Evolutionary conservation across 139 green algal species (phyloP), one percentile per base, ranked within the genome.

Genomic region (Picochlorum sp.): DNA sequence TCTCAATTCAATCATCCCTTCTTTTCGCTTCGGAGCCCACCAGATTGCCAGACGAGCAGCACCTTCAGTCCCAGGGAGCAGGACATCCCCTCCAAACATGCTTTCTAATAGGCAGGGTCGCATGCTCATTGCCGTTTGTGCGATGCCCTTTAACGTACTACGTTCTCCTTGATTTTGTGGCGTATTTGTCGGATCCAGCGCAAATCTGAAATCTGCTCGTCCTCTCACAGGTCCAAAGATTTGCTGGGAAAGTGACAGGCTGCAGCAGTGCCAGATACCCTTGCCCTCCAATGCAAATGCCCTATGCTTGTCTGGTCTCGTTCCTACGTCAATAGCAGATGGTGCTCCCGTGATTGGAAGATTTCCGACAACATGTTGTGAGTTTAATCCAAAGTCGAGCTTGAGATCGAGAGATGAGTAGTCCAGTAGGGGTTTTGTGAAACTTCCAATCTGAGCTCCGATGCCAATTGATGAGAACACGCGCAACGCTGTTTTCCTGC

Each of bases 191-290:
- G 65, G 77, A 50, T 80, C 68, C 24, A 90, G 68, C 13, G 77
- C 82, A 41, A 83, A 83, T 24, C 85, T 59, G n/a, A 79, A 71
- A 63, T 91, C 86, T 8, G 71, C 76, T 7, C 77, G 60, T 7
- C 74, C 63, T 5, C 86, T 73, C 49, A 94, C 44, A 18, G 85
- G 86, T 0, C 86, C 86, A 4, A 83, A n/a, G 7, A 94, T 52
- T 76, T 94, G 86, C 75, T 94, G 86, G 0, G 68, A 66, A 2
- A 81, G 26, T 1, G 80, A 88, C 4, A 85, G 52, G 51, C 73
- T 85, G 8, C 87, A 72, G 0, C 78, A 69, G 52, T 94, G 83
- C 85, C 86, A 92, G 4, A 69, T 75, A 52, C 82, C 78, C 3
- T 69, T 64, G 10, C 78, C 76, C 49, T 88, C 81, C 15, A 90